Evolutionary conservation across 345 rosid species (phyloP), one percentile per base, ranked within the genome.

Genomic region (Gossypium ekmanianum): DNA sequence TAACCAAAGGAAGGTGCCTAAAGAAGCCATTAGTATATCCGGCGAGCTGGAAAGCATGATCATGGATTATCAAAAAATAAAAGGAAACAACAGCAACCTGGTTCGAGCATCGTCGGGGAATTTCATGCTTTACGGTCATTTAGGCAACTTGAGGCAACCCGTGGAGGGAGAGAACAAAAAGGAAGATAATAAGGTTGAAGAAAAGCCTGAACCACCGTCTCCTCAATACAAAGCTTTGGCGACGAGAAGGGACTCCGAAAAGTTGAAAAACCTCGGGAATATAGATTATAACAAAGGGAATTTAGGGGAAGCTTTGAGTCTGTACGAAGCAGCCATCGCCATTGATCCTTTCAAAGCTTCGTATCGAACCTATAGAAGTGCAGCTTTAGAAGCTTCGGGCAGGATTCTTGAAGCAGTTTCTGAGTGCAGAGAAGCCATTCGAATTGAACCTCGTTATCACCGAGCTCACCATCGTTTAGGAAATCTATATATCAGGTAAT

Each of bases 1-100:
- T 11, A 57, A 3, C 14, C 62, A 57, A 20, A 20, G 62, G 20
- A 57, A 57, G 27, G 62, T 57, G 34, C 29, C 34, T 11, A 4
- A 57, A 3, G 29, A 57, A 20, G 62, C 1, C 62, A 11, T 57
- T 22, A 57, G 62, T 11, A 57, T 57, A 34, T 57, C 62, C 27
- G 29, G 62, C 62, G 62, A 57, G 62, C 62, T 57, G 29, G 62
- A 57, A 22, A 57, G 62, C 62, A 20, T 57, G 62, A 20, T 57
- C 29, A 6, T 18, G 29, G 62, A 57, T 57, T 57, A 20, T 22
- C 62, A 57, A 22, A 22, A 57, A 11, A 1, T 9, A 22, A 57
- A 22, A 57, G 29, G 62, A 34, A 34, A 34, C 27, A 22, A 22
- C 14, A 22, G 62, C 14, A 20, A 24, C 62, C 34, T 57, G 6